These are phyloP conservation scores for Erythrophleum fordii DNA, from an alignment of 306 rosid species.

Conservation along the genomic window DNA sequence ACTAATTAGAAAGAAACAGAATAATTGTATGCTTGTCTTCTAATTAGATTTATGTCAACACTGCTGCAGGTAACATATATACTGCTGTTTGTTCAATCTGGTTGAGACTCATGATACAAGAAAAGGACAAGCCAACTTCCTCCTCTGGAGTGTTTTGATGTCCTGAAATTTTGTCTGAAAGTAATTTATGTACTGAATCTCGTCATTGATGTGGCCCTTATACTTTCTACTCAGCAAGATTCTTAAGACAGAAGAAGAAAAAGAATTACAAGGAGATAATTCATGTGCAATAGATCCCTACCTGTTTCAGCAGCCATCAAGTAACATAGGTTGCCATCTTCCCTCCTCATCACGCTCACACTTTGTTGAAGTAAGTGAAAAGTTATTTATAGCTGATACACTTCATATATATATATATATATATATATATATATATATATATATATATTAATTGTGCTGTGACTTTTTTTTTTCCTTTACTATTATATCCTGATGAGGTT, in stretches of 20 bases:
- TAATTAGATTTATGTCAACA: slow-evolving; percentile 28
- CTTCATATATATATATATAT: too few relatives aligned
- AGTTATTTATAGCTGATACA: slow-evolving; percentile 13
- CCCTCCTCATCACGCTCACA: slow-evolving; percentile 50
- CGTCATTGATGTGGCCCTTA: slow-evolving; percentile 82
- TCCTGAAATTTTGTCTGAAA: slow-evolving; percentile 28
- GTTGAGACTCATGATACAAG: slow-evolving; percentile 25
- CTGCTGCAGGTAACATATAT: slow-evolving; percentile 54
- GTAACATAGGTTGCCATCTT: slow-evolving; percentile 44
- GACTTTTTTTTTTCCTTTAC: too few relatives aligned
- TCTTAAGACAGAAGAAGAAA: slow-evolving; percentile 57
- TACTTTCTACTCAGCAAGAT: slow-evolving; percentile 66
- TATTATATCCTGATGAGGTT: slow-evolving; percentile 18
- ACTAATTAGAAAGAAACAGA: slow-evolving; percentile 2
- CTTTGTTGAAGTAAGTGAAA: slow-evolving; percentile 71
- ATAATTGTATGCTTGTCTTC: slow-evolving; percentile 20
- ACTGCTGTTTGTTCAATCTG: slow-evolving; percentile 25
- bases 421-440: too few relatives aligned
- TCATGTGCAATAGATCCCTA: slow-evolving; percentile 49
- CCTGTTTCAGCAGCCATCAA: slow-evolving; percentile 47
- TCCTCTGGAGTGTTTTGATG: slow-evolving; percentile 23
- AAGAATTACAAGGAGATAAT: slow-evolving; percentile 48
- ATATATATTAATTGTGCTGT: too few relatives aligned
- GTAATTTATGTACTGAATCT: slow-evolving; percentile 38
- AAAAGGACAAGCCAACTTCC: slow-evolving; percentile 27